phyloP scores from a whole-genome alignment of 2,329 filamentous ascomycete genomes.

The Aschersonia sp. region DNA sequence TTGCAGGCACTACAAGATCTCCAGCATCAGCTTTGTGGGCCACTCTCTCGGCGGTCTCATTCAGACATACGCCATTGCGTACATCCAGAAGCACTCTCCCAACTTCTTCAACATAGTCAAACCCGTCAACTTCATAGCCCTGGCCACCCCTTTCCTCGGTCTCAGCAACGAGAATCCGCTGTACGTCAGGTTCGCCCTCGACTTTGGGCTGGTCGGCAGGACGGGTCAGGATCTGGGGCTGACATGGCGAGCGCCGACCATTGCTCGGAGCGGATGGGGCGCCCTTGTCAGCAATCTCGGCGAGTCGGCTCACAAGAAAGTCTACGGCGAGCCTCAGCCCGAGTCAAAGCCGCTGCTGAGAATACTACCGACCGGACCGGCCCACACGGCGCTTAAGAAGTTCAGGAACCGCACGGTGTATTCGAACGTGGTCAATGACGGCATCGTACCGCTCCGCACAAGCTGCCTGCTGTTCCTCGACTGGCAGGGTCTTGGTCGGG shows the following conservation, averaged over 20 bases:
- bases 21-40: slow-evolving; percentile 87
- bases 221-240: slow-evolving; percentile 91
- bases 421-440: slow-evolving; percentile 95
- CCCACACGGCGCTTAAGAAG: slow-evolving; percentile 71
- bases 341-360: slow-evolving; percentile 79
- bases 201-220: slow-evolving; percentile 90
- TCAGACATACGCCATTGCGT: slow-evolving; percentile 89
- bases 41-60: slow-evolving; percentile 84
- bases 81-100: slow-evolving; percentile 92
- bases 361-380: slow-evolving; percentile 81
- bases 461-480: slow-evolving; percentile 94
- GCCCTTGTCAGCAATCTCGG: slow-evolving; percentile 73
- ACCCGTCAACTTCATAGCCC: slow-evolving; percentile 78
- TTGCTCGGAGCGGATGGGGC: slow-evolving; percentile 76
- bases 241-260: slow-evolving; percentile 81
- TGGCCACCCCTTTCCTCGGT: slow-evolving; percentile 79
- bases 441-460: slow-evolving; percentile 86
- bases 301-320: slow-evolving; percentile 46
- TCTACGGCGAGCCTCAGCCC: slow-evolving; percentile 49
- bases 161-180: slow-evolving; percentile 95
- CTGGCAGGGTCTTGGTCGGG: slow-evolving; percentile 84
- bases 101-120: slow-evolving; percentile 75
- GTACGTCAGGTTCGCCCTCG: slow-evolving; percentile 91
- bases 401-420: slow-evolving; percentile 88
- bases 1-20: slow-evolving; percentile 61